Base-by-base conservation (phyloP, 2,329 filamentous ascomycete species). In the Pseudogymnoascus sp. region DNA sequence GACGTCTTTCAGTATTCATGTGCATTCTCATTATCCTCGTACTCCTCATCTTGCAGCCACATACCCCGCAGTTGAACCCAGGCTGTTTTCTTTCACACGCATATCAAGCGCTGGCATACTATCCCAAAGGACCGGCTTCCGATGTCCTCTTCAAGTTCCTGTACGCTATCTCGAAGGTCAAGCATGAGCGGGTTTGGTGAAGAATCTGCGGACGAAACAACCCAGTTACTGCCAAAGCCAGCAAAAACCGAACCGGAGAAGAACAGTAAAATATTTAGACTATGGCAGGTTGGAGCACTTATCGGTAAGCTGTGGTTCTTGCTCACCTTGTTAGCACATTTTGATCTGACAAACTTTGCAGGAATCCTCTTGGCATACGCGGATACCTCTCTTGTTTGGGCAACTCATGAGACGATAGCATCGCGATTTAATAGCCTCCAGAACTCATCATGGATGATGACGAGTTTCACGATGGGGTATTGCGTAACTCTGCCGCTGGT, bases 371-470 rank as follows among this genome's bases (percentile, higher is more conserved):
- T 67, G 43, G 65, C 66, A 37, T 64, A 60, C 21, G 65, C 66
- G 7, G 65, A 67, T 55, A 67, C 66, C 2, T 67, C 66, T 43
- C 55, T 67, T 31, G 66, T 66, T 21, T 67, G 66, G 66, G 66
- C 66, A 28, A 67, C 64, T 7, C 65, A 67, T 60, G 66, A 67
- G 58, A 67, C 65, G n/a, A 62, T 67, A 31, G 65, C 66, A 49
- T 67, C 66, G 11, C 45, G 55, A 37, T 67, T 67, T 40, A 55
- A 66, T 55, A 62, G 41, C 33, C 55, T 66, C 35, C 59, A 61
- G 43, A 64, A 65, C 35, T 67, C 65, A 21, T 67, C 66, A 60
- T 67, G 66, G 66, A 67, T 67, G 63, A 67, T 67, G 64, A 67
- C 66, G 14, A 64, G 65, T 35, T 67, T 67, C 28, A 65, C 65